Conservation (phyloP, 495 filamentous ascomycete species). For the Aspergillus incahuasiensis region DNA sequence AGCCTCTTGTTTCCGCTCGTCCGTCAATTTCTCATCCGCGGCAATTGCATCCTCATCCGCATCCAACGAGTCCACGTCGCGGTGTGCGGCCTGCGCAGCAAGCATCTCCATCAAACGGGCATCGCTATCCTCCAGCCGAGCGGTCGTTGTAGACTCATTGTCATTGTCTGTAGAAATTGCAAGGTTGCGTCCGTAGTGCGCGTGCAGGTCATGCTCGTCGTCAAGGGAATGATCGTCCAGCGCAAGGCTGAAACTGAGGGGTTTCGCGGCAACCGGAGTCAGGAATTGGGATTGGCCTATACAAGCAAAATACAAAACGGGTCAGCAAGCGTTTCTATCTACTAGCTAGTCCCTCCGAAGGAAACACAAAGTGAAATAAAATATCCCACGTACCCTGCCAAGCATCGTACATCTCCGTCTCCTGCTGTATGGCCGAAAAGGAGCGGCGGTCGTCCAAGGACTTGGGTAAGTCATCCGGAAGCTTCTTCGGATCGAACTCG, state of each 20-base stretch:
- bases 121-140: conserved; percentile 75
- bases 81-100: conserved; percentile 82
- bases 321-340: neutral
- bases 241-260: conserved; percentile 77
- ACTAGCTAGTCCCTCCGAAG: neutral
- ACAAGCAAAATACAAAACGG: neutral
- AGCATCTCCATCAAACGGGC: conserved; percentile 91
- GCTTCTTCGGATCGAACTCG: conserved; percentile 26
- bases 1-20: conserved; percentile 70
- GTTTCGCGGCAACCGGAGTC: conserved; percentile 76
- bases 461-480: conserved; percentile 84
- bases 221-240: conserved; percentile 63
- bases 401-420: conserved; percentile 97
- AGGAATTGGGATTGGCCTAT: conserved; percentile 93
- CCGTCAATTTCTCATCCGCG: conserved; percentile 64
- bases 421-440: conserved; percentile 52
- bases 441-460: conserved; percentile 83
- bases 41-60: conserved; percentile 79
- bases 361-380: neutral
- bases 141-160: conserved; percentile 54
- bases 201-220: conserved; percentile 35
- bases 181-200: conserved; percentile 33
- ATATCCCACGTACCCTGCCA: conserved; percentile 74
- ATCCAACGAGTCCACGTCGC: conserved; percentile 60
- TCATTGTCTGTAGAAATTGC: conserved; percentile 50